These are phyloP conservation scores for Isoetes engelmannii DNA, from an alignment of 83 land plant genomes.

Conservation along the genomic window DNA sequence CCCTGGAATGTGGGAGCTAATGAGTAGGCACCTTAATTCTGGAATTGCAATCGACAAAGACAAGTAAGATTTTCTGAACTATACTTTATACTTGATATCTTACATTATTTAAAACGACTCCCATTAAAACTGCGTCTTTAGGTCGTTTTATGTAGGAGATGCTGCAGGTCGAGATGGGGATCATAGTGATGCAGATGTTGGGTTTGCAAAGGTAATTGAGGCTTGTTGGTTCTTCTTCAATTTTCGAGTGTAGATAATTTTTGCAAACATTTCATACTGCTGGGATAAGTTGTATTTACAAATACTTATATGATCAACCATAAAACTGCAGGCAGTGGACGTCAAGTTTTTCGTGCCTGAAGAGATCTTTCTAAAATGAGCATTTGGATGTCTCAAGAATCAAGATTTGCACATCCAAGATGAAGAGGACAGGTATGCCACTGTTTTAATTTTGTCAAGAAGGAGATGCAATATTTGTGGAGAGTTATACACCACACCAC, in stretches of 20 bases:
- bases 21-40: conserved; percentile 75
- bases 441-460: too few species aligned
- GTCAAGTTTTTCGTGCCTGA: conserved; percentile 30
- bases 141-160: conserved; percentile 98
- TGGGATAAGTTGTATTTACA: conserved; percentile 9
- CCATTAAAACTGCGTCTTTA: conserved; percentile 8
- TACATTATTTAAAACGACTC: too few species aligned
- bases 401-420: too few species aligned
- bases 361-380: conserved; percentile 19
- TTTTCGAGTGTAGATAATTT: background rate
- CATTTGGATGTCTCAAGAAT: too few species aligned
- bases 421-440: too few species aligned
- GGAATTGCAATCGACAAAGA: conserved; percentile 69
- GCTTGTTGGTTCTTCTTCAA: background rate
- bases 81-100: background rate
- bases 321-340: conserved; percentile 21
- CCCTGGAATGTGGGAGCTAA: conserved; percentile 84
- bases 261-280: background rate
- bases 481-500: too few species aligned
- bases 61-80: conserved; percentile 9
- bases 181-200: conserved; percentile 90
- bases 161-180: conserved; percentile 86
- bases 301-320: background rate
- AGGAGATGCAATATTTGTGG: too few species aligned
- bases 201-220: conserved; percentile 71